phyloP scores from a whole-genome alignment of 768 basidiomycete species.

The Inosperma sp. region DNA sequence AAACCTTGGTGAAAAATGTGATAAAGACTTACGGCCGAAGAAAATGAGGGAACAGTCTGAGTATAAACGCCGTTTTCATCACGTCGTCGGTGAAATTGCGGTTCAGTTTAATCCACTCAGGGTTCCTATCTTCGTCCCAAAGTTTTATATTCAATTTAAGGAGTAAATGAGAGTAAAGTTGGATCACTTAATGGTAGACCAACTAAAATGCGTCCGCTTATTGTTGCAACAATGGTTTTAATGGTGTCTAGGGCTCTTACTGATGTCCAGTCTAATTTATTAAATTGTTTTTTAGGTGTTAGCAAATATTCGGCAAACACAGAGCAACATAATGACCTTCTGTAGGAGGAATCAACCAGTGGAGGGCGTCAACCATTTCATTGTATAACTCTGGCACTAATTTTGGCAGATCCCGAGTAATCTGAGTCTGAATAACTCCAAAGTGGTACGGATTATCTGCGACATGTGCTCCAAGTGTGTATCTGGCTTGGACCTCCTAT shows the following conservation, averaged over 20 bases:
- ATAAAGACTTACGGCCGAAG: slow-evolving; percentile 16
- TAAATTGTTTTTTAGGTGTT: too few species aligned
- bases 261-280: neutral
- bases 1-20: neutral
- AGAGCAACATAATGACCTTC: slow-evolving; percentile 21
- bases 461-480: slow-evolving; percentile 30
- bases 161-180: neutral
- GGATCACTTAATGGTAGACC: slow-evolving; percentile 16
- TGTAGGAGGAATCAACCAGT: neutral
- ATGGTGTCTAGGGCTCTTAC: neutral
- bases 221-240: slow-evolving; percentile 13
- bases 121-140: slow-evolving; percentile 16
- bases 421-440: slow-evolving; percentile 26
- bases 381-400: slow-evolving; percentile 39
- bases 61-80: slow-evolving; percentile 6
- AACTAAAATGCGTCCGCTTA: slow-evolving; percentile 14
- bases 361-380: slow-evolving; percentile 40
- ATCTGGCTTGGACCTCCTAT: slow-evolving; percentile 33
- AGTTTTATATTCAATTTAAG: neutral
- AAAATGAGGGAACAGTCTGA: slow-evolving; percentile 16
- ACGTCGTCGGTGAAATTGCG: slow-evolving; percentile 17
- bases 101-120: slow-evolving; percentile 17
- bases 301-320: neutral
- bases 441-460: slow-evolving; percentile 30
- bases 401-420: slow-evolving; percentile 35